Percentiles rank a stretch among this genome's conserved stretches.
Evolutionary conservation across 176 grass and related monocot species (phyloP).

Genomic region (Saccharum spontaneum): DNA sequence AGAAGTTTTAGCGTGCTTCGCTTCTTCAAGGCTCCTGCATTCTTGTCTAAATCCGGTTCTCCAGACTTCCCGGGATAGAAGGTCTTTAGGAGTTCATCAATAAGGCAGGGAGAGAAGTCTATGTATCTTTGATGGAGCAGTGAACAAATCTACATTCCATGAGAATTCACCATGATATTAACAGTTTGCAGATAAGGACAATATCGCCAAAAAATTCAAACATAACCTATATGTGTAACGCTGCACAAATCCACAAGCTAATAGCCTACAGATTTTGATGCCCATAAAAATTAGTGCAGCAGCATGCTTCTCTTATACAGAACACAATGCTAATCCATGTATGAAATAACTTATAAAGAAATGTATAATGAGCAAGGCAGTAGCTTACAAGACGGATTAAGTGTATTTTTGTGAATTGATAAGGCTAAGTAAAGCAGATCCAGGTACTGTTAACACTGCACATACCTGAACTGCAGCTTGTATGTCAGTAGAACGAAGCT

Average conservation of each 20-base stretch:
- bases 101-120: constrained; percentile 92
- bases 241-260: not conserved
- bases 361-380: constrained; percentile 5
- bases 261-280: not conserved
- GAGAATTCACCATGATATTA: not conserved
- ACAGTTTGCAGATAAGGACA: not conserved
- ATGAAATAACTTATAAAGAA: not conserved
- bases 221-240: not conserved
- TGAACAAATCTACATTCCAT: constrained; percentile 83
- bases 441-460: constrained; percentile 47
- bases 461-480: constrained; percentile 97
- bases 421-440: constrained; percentile 25
- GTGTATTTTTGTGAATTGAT: constrained; percentile 39
- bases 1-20: constrained; percentile 96
- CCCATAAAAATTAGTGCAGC: not conserved
- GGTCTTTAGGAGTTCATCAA: constrained; percentile 82
- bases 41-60: constrained; percentile 78
- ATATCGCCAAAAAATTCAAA: constrained; percentile 21
- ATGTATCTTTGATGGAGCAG: constrained; percentile 99
- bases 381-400: constrained; percentile 42
- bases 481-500: constrained; percentile 90
- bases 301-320: not conserved
- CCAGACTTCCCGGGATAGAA: constrained; percentile 87
- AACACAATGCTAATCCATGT: constrained; percentile 4
- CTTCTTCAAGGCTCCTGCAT: constrained; percentile 80